Base-by-base conservation (phyloP, 345 rosid genomes). In the Atalantia buxifolia region DNA sequence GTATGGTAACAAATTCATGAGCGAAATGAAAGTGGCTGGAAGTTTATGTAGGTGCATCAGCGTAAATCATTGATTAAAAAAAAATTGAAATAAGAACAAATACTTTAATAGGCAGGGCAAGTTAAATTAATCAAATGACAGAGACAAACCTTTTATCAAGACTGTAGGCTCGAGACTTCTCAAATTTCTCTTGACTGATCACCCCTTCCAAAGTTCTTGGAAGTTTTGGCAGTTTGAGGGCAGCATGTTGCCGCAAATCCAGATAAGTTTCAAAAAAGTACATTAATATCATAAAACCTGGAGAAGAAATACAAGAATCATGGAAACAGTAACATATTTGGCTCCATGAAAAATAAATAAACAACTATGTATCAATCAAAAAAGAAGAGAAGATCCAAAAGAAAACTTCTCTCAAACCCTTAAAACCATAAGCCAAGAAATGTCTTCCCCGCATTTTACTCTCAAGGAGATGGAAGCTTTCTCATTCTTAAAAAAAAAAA, bases 211-310 rank as follows among this genome's bases (percentile, higher is more conserved):
- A 87, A 69, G 99, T 79, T 79, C 87, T 92, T 0, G 99, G 99
- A 27, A 97, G 98, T 14, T 88, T 92, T 7, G 94, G 98, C 63
- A 92, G 91, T 70, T 92, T 94, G 76, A 88, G 87, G 70, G 96
- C 97, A 82, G 89, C 78, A 77, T 87, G 98, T 88, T 94, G 98
- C 77, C 98, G 90, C 82, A 94, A 69, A 85, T 93, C 97, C 86
- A 94, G 88, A 80, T 92, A 97, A 5, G 92, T 87, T 84, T 97
- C 99, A 78, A 97, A 92, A 70, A 93, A 33, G 75, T 97, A 94
- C 97, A 94, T 90, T 68, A 94, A 83, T 77, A 94, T 81, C 98
- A 97, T 94, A 84, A 97, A 93, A 81, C 98, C 99, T 94, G 89
- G 14, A 80, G 85, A 63, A 24, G 27, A 71, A 3, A 13, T 9